Evolutionary conservation across 148 eudicot species (phyloP).

Genomic region (Limonium bicolor): DNA sequence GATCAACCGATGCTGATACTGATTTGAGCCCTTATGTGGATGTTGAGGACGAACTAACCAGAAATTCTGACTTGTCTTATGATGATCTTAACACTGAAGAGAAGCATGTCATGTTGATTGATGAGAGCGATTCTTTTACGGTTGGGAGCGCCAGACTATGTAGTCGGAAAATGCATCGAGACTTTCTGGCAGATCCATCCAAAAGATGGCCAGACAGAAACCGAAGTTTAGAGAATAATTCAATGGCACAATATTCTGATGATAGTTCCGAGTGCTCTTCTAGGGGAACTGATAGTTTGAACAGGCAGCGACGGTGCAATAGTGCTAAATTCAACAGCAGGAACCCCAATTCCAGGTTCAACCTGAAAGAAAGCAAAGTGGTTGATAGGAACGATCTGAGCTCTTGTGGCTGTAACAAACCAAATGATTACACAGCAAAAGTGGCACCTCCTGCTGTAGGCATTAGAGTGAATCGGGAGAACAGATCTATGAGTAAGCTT

Average conservation of each 20-base stretch:
- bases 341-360: conserved; percentile 28
- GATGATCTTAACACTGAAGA: conserved; percentile 24
- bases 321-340: conserved; percentile 29
- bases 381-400: conserved; percentile 22
- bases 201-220: conserved; percentile 42
- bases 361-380: conserved; percentile 25
- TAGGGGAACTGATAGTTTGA: conserved; percentile 24
- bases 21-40: conserved; percentile 19
- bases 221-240: conserved; percentile 30
- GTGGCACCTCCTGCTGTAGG: conserved; percentile 19
- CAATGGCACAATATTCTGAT: conserved; percentile 28
- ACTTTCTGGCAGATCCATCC: conserved; percentile 19
- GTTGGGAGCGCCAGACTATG: conserved; percentile 26
- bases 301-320: conserved; percentile 36
- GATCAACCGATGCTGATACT: conserved; percentile 24
- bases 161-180: conserved; percentile 30
- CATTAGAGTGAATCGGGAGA: conserved; percentile 22
- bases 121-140: conserved; percentile 22
- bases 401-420: conserved; percentile 52
- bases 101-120: conserved; percentile 22
- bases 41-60: conserved; percentile 29
- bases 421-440: conserved; percentile 36
- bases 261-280: conserved; percentile 37
- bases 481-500: conserved; percentile 22
- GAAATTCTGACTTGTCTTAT: conserved; percentile 18